These are phyloP conservation scores for Arthrobotrys musiformis DNA, from an alignment of 2,329 filamentous ascomycete species.

Conservation along the genomic window DNA sequence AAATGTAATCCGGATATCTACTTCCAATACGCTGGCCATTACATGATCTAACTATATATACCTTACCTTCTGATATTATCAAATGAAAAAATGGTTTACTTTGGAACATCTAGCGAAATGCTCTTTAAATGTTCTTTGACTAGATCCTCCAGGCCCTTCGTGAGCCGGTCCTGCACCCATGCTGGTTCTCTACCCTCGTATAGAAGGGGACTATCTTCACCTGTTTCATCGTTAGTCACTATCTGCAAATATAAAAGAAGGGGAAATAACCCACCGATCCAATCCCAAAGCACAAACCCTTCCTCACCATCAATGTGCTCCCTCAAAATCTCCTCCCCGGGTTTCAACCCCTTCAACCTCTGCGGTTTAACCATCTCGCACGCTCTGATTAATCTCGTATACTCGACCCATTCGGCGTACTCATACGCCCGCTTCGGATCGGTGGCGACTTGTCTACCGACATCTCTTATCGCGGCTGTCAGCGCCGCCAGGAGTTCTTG, in stretches of 20 bases:
- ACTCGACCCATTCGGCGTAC: slow-evolving; percentile 89
- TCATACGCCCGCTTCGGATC: slow-evolving; percentile 73
- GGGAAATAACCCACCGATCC: slow-evolving; percentile 41
- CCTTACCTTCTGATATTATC: no score
- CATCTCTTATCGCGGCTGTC: slow-evolving; percentile 29
- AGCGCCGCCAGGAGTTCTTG: slow-evolving; percentile 36
- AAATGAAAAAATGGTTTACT: not conserved
- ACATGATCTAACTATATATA: not conserved
- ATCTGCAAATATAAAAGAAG: slow-evolving; percentile 6
- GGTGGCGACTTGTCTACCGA: slow-evolving; percentile 55
- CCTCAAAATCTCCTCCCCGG: slow-evolving; percentile 40
- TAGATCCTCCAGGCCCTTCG: slow-evolving; percentile 70
- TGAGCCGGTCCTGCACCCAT: slow-evolving; percentile 74
- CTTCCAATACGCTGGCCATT: not conserved
- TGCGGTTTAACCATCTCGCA: slow-evolving; percentile 63
- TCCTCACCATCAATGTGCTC: slow-evolving; percentile 49
- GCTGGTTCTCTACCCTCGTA: slow-evolving; percentile 72
- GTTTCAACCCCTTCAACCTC: slow-evolving; percentile 68
- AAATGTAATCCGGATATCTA: no score
- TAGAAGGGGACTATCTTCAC: slow-evolving; percentile 75
- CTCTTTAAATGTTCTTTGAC: slow-evolving; percentile 56
- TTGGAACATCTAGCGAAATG: slow-evolving; percentile 22
- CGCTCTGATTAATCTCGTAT: slow-evolving; percentile 74
- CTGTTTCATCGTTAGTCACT: slow-evolving; percentile 59
- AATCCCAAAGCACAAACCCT: slow-evolving; percentile 55